Evolutionary conservation across 2,329 filamentous ascomycete genomes (phyloP), one percentile per base, ranked within the genome.

Genomic region (Stachybotrys echinatus): DNA sequence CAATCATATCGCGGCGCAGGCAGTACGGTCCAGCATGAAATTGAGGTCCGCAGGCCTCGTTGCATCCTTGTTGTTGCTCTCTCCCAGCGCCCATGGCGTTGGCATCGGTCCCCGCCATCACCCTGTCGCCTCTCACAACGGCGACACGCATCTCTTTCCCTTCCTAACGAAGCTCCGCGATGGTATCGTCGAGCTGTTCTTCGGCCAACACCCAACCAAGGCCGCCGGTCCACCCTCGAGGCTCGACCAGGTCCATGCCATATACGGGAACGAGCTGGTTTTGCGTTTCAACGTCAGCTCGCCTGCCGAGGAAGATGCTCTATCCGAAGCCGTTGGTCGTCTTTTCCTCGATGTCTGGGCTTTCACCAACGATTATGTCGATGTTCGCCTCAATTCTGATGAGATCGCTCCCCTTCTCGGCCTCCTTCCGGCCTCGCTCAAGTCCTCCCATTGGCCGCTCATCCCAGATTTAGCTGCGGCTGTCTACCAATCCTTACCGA

Each of bases 261-360:
- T 72, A 55, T 96, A 96, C 65, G 82, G 83, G 54, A 81, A 87
- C 54, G 85, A 96, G 72, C 77, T 96, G n/a, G 90, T 99, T 17
- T 73, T 97, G 54, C 85, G 94, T 38, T 96, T 97, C 76, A 89
- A 87, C 61, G 73, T 96, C 49, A 84, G 79, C 53, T 84, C 80
- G 22, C 68, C 76, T 3, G 77, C 83, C 19, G 88, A 95, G 62
- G 85, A 88, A 51, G 69, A 72, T 31, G 85, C 85, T 2, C 73
- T 96, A 50, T 79, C 84, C n/a, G 80, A 87, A 50, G 90, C 89
- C 3, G 78, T 85, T 1, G 79, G 87, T 53, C 81, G 83, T 18
- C 78, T 96, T 21, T 87, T 94, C 59, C 75, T 97, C 40, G 94
- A 99, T 63, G 81, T 97, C 2, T 99, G 94, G 94, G 86, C 89